Evolutionary conservation across 2,329 filamentous ascomycete species (phyloP).

Genomic region (Aspergillus hiratsukae): DNA sequence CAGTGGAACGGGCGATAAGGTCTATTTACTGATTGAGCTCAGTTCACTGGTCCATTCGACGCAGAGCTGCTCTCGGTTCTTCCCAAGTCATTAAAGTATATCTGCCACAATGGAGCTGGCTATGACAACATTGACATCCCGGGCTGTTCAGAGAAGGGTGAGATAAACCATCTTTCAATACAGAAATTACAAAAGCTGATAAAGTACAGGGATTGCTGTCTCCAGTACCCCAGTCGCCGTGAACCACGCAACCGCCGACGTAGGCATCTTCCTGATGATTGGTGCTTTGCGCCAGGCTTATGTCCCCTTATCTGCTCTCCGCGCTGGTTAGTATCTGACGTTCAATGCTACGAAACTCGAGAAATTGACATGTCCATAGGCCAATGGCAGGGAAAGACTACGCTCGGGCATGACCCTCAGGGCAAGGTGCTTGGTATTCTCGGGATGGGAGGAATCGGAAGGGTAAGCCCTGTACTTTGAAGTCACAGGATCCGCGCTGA

Average conservation of each 20-base stretch:
- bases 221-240: conserved; percentile 46
- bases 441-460: conserved; percentile 47
- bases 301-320: conserved; percentile 38
- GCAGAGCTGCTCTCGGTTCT: conserved; percentile 44
- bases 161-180: background rate
- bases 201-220: conserved; percentile 31
- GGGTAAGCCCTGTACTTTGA: conserved; percentile 27
- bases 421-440: conserved; percentile 45
- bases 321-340: conserved; percentile 29
- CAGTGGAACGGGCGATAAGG: background rate
- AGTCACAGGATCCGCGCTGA: background rate
- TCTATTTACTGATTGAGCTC: background rate
- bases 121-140: conserved; percentile 58
- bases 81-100: conserved; percentile 44
- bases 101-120: conserved; percentile 54
- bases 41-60: conserved; percentile 47
- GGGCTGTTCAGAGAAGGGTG: conserved; percentile 46
- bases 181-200: background rate
- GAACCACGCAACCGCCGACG: conserved; percentile 45
- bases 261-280: conserved; percentile 46
- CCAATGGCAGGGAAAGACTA: conserved; percentile 40
- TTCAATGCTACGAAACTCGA: background rate
- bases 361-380: conserved; percentile 21
- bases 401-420: conserved; percentile 42
- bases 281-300: conserved; percentile 44